Evolutionary conservation across 2,329 filamentous ascomycete species (phyloP), one percentile per base, ranked within the genome.

Genomic region (Trematosphaeria pertusa): DNA sequence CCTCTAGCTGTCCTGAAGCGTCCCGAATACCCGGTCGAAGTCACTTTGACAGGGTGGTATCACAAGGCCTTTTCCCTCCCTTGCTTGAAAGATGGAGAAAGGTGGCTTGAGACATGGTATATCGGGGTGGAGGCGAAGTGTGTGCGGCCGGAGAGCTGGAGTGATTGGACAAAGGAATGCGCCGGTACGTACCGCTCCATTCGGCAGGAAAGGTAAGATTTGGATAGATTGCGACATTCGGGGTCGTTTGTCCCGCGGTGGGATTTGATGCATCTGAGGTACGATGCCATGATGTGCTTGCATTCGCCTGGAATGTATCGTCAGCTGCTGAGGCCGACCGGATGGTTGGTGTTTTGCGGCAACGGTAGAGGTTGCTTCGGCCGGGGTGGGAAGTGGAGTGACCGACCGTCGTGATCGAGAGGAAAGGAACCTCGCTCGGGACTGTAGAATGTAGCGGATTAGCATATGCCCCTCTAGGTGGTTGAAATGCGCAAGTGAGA

Each of bases 381-480:
- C 30, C 12, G n/a, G 65, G 87, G 87, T 89, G 46, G 21, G 42
- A 24, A 15, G 21, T 32, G 26, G 38, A 45, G 38, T 28, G 43
- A 48, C 66, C 38, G 75, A 86, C 84, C 91, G 72, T 96, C 91
- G 64, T 97, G 92, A 73, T 97, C 93, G 45, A 97, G 84, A n/a
- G 93, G 93, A 67, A 97, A 97, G 63, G 90, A 95, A 45, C 93
- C 93, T 62, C 92, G 86, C 71, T 97, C 89, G 4, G 93, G 93
- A 46, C 90, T 94, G 59, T 21, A 35, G n/a, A 46, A 12, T 36
- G 17, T 1, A 15, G 7, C 14, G 15, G 32, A 19, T 65, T 37
- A 62, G 55, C 39, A 17, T 33, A 32, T 40, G 24, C 24, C 30
- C 38, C 15, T 22, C 11, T 35, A 41, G 22, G 15, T n/a, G 37